Percentiles rank a stretch among this genome's conserved stretches.
Evolutionary conservation across 1,284 basidiomycete species (phyloP).

Genomic region (Puccinia triticina): DNA sequence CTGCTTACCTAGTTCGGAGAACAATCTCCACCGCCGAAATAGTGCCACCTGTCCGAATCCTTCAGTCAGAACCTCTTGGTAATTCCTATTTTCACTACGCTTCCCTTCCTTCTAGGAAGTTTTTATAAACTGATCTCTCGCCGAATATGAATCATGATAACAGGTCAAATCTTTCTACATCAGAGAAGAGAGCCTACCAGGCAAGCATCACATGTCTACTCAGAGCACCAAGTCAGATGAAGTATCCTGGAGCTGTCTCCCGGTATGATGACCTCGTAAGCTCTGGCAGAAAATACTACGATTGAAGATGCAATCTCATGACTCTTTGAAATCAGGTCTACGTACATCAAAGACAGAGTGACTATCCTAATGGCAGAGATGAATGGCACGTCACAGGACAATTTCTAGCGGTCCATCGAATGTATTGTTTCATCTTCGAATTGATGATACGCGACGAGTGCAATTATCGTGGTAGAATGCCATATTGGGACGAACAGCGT

Average conservation of each 20-base stretch:
- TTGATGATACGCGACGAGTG: slow-evolving; percentile 39
- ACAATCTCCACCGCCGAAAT: slow-evolving; percentile 8
- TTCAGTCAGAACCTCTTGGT: slow-evolving; percentile 44
- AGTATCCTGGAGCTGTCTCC: slow-evolving; percentile 39
- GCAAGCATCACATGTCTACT: slow-evolving; percentile 35
- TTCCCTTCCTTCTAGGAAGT: no score
- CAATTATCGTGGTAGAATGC: slow-evolving; percentile 33
- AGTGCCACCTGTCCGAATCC: slow-evolving; percentile 39
- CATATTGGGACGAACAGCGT: slow-evolving; percentile 48
- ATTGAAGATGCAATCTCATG: background rate
- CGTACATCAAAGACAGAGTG: slow-evolving; percentile 48
- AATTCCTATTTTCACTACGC: background rate
- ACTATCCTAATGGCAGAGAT: slow-evolving; percentile 46
- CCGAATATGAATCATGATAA: background rate
- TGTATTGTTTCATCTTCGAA: slow-evolving; percentile 48
- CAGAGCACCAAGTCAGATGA: slow-evolving; percentile 37
- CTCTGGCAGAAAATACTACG: background rate
- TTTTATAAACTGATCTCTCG: background rate
- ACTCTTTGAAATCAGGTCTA: slow-evolving; percentile 28
- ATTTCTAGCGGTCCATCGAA: slow-evolving; percentile 38
- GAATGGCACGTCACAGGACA: slow-evolving; percentile 45
- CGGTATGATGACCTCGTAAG: slow-evolving; percentile 49
- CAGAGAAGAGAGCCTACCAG: slow-evolving; percentile 37
- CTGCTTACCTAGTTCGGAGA: slow-evolving; percentile 16
- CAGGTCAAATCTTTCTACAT: slow-evolving; percentile 25